Base-by-base conservation (phyloP, 495 filamentous ascomycete species). In the Pseudomonodictys pantanalensis region DNA sequence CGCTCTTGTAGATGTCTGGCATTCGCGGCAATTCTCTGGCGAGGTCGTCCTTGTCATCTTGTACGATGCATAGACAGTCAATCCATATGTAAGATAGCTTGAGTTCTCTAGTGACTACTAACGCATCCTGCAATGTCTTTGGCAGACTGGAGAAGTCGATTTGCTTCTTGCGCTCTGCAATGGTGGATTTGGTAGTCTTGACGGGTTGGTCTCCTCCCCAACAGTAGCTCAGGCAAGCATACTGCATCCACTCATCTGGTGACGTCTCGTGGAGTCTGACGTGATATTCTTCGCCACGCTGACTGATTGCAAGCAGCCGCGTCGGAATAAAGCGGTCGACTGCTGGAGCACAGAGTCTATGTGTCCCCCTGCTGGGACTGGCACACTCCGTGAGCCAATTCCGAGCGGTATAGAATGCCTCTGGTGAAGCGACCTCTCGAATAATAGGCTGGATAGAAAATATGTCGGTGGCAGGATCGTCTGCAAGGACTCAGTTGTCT, bases 51-150 rank as follows among this genome's bases (percentile, higher is more conserved):
- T 11, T 28, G 45, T 52, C 45, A 11, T 43, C 45, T 28, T 58
- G 54, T 5, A 58, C 38, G 23, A 58, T 58, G 54, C 54, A 58
- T 8, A 58, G 25, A 12, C 41, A 48, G 24, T 58, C 54, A 7
- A 58, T 52, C 54, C 54, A 58, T 18, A 58, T 29, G 7, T 11
- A 22, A 12, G 18, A 10, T 10, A 58, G 8, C 3, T 18, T 10
- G 18, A 58, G 54, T 35, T 23, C 10, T 7, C 23, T 6, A 17
- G 54, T 25, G 7, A 52, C 39, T n/a, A 6, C 5, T 7, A 56
- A 49, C 7, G 52, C 52, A 30, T 56, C 52, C 18, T 50, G 41
- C 5, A 56, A 18, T 5, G 52, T 56, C 22, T 29, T 10, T 7
- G 41, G 52, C 6, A 56, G 52, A 11, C 18, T 26, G 8, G 9